Percentiles rank a stretch among this genome's conserved stretches.
These are phyloP conservation scores for Rubia tinctorum DNA, from an alignment of 305 asterid genomes.

Conservation along the genomic window DNA sequence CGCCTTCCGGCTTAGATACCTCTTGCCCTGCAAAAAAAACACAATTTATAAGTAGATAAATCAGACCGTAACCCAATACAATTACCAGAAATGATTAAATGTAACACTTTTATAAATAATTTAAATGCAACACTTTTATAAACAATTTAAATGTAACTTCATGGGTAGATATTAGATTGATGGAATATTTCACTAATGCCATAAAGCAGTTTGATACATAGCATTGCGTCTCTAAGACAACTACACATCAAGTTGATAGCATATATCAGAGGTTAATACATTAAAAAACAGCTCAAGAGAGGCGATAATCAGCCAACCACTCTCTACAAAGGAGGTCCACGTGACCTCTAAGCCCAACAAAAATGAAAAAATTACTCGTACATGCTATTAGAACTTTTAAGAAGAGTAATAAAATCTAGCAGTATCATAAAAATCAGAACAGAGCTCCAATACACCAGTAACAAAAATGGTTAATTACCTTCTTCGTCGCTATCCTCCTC, in stretches of 20 bases:
- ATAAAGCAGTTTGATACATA: neutral
- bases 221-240: neutral
- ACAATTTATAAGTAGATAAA: neutral
- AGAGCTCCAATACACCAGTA: neutral
- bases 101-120: too few relatives aligned
- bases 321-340: neutral
- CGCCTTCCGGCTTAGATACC: slow-evolving; percentile 36
- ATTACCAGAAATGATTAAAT: too few relatives aligned
- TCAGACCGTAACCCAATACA: too few relatives aligned
- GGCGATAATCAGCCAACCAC: neutral
- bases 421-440: neutral
- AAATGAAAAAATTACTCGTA: too few relatives aligned
- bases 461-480: slow-evolving; percentile 37
- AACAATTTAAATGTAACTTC: too few relatives aligned
- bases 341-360: neutral
- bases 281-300: neutral
- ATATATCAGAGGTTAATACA: too few relatives aligned
- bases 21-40: slow-evolving; percentile 41
- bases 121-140: too few relatives aligned
- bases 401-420: neutral
- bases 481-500: slow-evolving; percentile 83
- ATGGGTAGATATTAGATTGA: neutral
- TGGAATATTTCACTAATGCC: neutral
- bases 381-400: neutral
- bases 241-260: neutral